phyloP scores from a whole-genome alignment of 1,139 yeast species.

The Scheffersomyces stambukii region DNA sequence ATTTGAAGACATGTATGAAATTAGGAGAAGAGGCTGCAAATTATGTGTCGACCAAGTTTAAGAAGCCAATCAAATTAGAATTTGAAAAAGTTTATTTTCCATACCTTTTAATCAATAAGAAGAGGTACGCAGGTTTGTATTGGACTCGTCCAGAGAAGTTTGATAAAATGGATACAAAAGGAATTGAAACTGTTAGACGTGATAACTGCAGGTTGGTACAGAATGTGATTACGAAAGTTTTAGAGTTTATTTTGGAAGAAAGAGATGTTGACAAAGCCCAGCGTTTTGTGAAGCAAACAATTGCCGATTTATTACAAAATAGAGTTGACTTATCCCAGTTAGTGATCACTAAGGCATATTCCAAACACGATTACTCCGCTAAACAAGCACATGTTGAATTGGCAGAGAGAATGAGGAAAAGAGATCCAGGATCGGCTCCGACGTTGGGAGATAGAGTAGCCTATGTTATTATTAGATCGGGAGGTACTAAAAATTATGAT shows the following conservation, averaged over 20 bases:
- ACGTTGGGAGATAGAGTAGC: slow-evolving; percentile 98
- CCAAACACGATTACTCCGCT: slow-evolving; percentile 87
- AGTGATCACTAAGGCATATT: slow-evolving; percentile 89
- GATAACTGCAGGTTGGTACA: slow-evolving; percentile 95
- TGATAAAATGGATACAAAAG: slow-evolving; percentile 98
- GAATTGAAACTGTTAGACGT: slow-evolving; percentile 96
- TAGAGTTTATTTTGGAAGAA: slow-evolving; percentile 81
- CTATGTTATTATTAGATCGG: slow-evolving; percentile 84
- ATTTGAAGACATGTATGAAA: slow-evolving; percentile 79
- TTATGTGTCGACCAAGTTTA: slow-evolving; percentile 72
- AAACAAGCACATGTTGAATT: slow-evolving; percentile 97
- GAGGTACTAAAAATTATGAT: slow-evolving; percentile 84
- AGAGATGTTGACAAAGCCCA: slow-evolving; percentile 89
- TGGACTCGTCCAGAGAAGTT: slow-evolving; percentile 90
- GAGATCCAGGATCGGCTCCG: slow-evolving; percentile 98
- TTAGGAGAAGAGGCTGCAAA: slow-evolving; percentile 94
- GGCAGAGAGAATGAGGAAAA: slow-evolving; percentile 92
- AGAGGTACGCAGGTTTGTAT: slow-evolving; percentile 93
- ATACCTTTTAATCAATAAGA: slow-evolving; percentile 86
- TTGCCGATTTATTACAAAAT: slow-evolving; percentile 87
- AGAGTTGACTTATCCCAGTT: slow-evolving; percentile 89
- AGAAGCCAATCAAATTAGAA: slow-evolving; percentile 87
- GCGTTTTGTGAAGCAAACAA: slow-evolving; percentile 76
- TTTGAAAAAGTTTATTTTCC: slow-evolving; percentile 97
- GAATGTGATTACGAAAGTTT: slow-evolving; percentile 86